Conservation (phyloP, 2,329 filamentous ascomycete species). For the Lasiodiplodia sp. region DNA sequence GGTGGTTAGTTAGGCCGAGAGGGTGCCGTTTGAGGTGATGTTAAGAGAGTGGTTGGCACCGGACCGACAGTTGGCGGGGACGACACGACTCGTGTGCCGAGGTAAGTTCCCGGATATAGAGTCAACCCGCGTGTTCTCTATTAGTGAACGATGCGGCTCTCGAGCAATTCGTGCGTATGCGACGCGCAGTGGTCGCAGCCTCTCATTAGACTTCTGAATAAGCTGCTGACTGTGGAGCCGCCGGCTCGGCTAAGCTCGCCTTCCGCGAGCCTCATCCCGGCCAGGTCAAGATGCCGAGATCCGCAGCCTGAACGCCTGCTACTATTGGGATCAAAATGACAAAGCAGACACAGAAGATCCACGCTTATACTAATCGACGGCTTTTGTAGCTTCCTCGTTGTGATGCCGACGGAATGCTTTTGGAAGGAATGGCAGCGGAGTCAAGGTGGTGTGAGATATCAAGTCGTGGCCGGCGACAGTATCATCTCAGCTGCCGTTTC, state of each 20-base stretch:
- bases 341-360: no score
- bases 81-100: constrained; percentile 13
- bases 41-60: not conserved
- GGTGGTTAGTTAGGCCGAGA: not conserved
- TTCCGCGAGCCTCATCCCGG: not conserved
- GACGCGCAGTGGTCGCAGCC: not conserved
- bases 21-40: constrained; percentile 2
- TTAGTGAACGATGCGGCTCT: not conserved
- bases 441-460: not conserved
- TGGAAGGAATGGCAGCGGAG: not conserved
- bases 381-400: not conserved
- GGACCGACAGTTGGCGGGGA: not conserved
- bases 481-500: not conserved
- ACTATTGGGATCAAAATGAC: no score
- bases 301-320: no score
- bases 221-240: constrained; percentile 7
- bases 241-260: not conserved
- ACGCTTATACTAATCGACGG: no score
- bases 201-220: not conserved
- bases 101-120: constrained; percentile 3
- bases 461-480: not conserved
- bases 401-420: not conserved
- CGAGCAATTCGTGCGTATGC: not conserved
- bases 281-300: not conserved
- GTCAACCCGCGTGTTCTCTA: not conserved